phyloP scores from a whole-genome alignment of 371 early-diverging fungal species.

The Apophysomyces variabilis region DNA sequence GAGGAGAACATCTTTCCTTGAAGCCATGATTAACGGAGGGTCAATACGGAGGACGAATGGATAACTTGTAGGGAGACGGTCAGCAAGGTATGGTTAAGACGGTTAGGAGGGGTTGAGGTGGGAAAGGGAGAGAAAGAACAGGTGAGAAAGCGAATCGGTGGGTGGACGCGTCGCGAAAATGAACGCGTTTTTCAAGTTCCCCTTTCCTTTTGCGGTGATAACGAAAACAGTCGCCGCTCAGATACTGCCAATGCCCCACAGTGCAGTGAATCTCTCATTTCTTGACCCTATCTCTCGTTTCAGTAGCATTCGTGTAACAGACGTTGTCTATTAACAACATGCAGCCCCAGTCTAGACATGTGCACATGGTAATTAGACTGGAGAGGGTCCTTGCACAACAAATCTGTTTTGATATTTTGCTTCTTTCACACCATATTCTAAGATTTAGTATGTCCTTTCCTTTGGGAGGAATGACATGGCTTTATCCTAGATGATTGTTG shows the following conservation, averaged over 20 bases:
- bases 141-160: not conserved
- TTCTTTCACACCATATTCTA: too few relatives aligned
- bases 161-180: conserved; percentile 15
- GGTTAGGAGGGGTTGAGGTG: not conserved
- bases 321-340: too few relatives aligned
- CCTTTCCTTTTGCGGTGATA: conserved; percentile 1
- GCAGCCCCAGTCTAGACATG: too few relatives aligned
- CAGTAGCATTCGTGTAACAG: too few relatives aligned
- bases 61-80: conserved; percentile 1
- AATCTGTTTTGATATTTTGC: too few relatives aligned
- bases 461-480: too few relatives aligned
- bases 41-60: not conserved
- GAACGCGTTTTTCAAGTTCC: not conserved
- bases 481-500: too few relatives aligned
- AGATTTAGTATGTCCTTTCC: too few relatives aligned
- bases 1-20: conserved; percentile 38
- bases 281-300: not conserved
- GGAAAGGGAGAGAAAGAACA: conserved; percentile 16
- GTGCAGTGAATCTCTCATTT: not conserved
- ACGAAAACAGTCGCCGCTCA: conserved; percentile 1
- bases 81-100: not conserved
- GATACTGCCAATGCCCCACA: not conserved
- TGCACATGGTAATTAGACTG: too few relatives aligned
- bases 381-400: too few relatives aligned
- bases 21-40: conserved; percentile 12